Percentiles rank a stretch among this genome's conserved stretches.
phyloP scores from a whole-genome alignment of 2,329 filamentous ascomycete species.

The Colletotrichum zoysiae region DNA sequence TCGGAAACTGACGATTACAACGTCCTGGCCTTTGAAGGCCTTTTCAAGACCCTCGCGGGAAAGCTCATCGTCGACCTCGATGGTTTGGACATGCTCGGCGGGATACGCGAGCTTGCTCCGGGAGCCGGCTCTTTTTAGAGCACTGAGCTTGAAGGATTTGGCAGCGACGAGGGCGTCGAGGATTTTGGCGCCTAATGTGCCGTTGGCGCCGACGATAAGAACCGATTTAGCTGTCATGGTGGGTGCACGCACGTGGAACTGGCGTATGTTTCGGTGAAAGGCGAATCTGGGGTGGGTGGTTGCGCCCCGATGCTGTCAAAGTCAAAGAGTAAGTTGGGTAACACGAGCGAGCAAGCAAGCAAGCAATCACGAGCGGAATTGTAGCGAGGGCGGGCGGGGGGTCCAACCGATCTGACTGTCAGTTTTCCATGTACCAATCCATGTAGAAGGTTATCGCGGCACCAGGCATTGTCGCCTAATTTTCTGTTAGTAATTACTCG shows the following conservation, averaged over 20 bases:
- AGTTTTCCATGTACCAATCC: not conserved
- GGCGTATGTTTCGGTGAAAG: not conserved
- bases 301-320: not conserved
- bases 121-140: constrained; percentile 51
- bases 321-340: too few relatives aligned
- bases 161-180: constrained; percentile 49
- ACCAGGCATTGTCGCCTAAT: not conserved
- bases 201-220: constrained; percentile 54
- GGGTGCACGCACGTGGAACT: not conserved
- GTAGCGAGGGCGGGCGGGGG: too few relatives aligned
- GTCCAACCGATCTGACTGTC: too few relatives aligned
- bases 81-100: constrained; percentile 39
- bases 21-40: constrained; percentile 52
- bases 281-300: not conserved
- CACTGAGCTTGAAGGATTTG: constrained; percentile 49
- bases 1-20: constrained; percentile 53
- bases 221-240: constrained; percentile 52
- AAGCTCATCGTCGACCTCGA: constrained; percentile 50
- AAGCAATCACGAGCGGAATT: not conserved
- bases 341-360: not conserved
- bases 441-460: not conserved
- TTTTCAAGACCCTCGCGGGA: constrained; percentile 48
- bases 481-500: constrained; percentile 3
- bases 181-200: constrained; percentile 52
- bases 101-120: constrained; percentile 44